Percentiles rank a stretch among this genome's conserved stretches.
phyloP scores from a whole-genome alignment of 225 moss, liverwort and hornwort species.

The Pleurozium schreberi region DNA sequence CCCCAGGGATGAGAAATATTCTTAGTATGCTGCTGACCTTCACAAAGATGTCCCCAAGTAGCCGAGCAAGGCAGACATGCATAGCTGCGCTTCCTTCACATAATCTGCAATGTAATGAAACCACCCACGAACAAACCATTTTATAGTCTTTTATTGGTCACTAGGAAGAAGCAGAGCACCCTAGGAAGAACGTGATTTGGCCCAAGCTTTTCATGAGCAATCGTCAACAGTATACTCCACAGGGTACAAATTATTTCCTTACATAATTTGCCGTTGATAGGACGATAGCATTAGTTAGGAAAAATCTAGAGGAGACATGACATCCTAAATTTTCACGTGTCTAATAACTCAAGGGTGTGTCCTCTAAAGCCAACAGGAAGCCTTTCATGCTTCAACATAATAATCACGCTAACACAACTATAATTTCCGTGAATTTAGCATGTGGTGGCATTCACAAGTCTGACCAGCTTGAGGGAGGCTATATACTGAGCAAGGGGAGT shows the following conservation, averaged over 20 bases:
- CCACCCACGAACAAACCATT: not conserved
- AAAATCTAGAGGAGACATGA: not conserved
- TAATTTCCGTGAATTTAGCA: not conserved
- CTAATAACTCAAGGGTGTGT: not conserved
- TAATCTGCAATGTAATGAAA: conserved; percentile 34
- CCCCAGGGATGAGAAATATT: not conserved
- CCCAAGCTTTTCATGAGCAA: not conserved
- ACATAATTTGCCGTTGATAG: not conserved
- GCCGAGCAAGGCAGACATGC: conserved; percentile 52
- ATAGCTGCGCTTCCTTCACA: conserved; percentile 42
- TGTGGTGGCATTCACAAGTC: conserved; percentile 10
- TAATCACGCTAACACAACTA: not conserved
- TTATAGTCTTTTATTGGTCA: not conserved
- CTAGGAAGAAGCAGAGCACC: not conserved
- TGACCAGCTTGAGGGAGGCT: conserved; percentile 44
- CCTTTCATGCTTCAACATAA: not conserved
- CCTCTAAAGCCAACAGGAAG: not conserved
- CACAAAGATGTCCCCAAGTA: conserved; percentile 68
- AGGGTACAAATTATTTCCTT: not conserved
- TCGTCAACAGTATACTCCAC: not conserved
- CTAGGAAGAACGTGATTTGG: not conserved
- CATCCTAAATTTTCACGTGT: not conserved
- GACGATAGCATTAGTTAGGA: not conserved
- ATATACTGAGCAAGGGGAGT: conserved; percentile 55
- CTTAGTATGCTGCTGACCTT: conserved; percentile 46